These are phyloP conservation scores for Ustilago vetiveriae DNA, from an alignment of 1,284 basidiomycete species.

Conservation along the genomic window DNA sequence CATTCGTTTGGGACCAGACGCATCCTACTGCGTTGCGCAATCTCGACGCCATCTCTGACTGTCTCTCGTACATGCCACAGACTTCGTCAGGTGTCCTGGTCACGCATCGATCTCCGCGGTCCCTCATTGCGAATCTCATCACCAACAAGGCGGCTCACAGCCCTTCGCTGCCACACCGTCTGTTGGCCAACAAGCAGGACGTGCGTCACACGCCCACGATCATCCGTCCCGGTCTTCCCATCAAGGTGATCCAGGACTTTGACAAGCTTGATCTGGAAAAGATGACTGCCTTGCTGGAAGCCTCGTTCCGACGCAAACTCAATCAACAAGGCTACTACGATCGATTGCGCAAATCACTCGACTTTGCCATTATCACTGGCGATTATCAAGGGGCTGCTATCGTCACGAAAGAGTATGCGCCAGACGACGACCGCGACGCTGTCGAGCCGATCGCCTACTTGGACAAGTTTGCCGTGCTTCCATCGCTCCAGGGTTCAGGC, in stretches of 20 bases:
- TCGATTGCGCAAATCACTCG: slow-evolving; percentile 79
- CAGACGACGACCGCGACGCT: slow-evolving; percentile 38
- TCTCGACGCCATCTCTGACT: slow-evolving; percentile 84
- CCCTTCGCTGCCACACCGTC: slow-evolving; percentile 90
- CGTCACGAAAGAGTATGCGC: slow-evolving; percentile 81
- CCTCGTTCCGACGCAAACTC: slow-evolving; percentile 82
- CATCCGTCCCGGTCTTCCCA: slow-evolving; percentile 84
- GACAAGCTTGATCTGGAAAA: slow-evolving; percentile 79
- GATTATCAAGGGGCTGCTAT: slow-evolving; percentile 96
- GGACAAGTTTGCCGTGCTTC: slow-evolving; percentile 98
- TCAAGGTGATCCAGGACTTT: slow-evolving; percentile 78
- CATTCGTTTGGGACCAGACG: slow-evolving; percentile 84
- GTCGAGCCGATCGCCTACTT: slow-evolving; percentile 80
- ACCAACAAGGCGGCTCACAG: slow-evolving; percentile 98
- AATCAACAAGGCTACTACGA: slow-evolving; percentile 80
- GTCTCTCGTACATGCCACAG: slow-evolving; percentile 90
- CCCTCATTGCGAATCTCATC: slow-evolving; percentile 94
- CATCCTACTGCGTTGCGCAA: slow-evolving; percentile 90
- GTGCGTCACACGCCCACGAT: slow-evolving; percentile 92
- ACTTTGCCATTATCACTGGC: slow-evolving; percentile 93
- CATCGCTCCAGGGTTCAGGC: slow-evolving; percentile 93
- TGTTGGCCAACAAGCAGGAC: slow-evolving; percentile 84
- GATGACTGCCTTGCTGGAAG: slow-evolving; percentile 83
- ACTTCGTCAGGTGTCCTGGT: slow-evolving; percentile 94
- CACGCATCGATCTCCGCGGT: slow-evolving; percentile 93